Conservation (phyloP, 768 basidiomycete genomes). For the Trametes meyenii region DNA sequence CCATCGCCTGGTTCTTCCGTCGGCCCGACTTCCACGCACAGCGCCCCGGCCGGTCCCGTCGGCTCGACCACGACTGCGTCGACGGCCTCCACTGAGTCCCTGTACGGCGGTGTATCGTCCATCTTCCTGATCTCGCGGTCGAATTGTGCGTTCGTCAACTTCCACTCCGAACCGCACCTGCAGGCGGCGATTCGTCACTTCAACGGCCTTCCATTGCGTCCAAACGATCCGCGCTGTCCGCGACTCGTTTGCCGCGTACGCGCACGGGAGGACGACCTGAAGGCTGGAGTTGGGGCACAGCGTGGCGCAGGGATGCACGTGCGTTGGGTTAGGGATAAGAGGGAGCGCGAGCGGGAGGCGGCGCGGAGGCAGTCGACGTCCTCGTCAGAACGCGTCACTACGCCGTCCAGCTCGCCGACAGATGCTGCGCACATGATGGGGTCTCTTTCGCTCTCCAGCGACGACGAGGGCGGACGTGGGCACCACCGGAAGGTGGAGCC, state of each 20-base stretch:
- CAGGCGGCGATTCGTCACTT: conserved; percentile 69
- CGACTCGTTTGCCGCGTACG: conserved; percentile 83
- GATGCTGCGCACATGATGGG: conserved; percentile 23
- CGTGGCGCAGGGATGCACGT: conserved; percentile 83
- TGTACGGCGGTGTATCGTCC: conserved; percentile 66
- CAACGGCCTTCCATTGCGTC: conserved; percentile 71
- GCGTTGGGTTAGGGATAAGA: conserved; percentile 74
- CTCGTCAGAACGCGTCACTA: conserved; percentile 24
- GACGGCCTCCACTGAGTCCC: conserved; percentile 16
- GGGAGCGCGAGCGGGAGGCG: conserved; percentile 38
- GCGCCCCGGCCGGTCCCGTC: conserved; percentile 19
- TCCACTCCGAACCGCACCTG: conserved; percentile 62
- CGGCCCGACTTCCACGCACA: conserved; percentile 17
- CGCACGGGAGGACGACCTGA: conserved; percentile 79
- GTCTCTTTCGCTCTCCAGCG: conserved; percentile 43
- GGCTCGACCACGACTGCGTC: conserved; percentile 3
- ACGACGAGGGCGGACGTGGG: conserved; percentile 38
- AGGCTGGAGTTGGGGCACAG: conserved; percentile 90
- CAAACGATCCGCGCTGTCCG: conserved; percentile 72
- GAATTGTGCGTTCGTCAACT: conserved; percentile 94
- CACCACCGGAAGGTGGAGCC: conserved; percentile 24
- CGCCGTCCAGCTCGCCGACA: conserved; percentile 26
- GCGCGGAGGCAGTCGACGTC: conserved; percentile 26
- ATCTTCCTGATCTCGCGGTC: conserved; percentile 96
- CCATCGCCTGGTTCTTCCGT: conserved; percentile 21